Conservation (phyloP, 1,284 basidiomycete species). For the Rhizoctonia solani region DNA sequence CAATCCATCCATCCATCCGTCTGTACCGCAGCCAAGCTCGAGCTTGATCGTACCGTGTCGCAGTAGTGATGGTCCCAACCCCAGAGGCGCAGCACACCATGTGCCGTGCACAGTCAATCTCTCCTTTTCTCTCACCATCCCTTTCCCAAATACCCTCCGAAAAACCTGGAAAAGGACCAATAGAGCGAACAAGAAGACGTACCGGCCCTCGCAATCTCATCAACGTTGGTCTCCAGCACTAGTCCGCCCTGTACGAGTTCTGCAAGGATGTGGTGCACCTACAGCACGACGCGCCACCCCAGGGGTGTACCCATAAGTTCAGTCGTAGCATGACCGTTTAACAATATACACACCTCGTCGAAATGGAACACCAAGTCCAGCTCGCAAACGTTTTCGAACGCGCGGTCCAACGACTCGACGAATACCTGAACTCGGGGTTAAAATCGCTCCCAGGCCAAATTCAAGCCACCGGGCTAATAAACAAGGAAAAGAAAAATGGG, state of each 20-base stretch:
- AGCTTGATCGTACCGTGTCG: too few relatives aligned
- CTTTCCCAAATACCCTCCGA: slow-evolving; percentile 1
- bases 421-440: slow-evolving; percentile 69
- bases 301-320: too few relatives aligned
- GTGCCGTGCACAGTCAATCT: too few relatives aligned
- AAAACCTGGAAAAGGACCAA: neutral
- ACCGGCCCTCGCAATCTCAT: slow-evolving; percentile 83
- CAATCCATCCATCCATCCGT: too few relatives aligned
- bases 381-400: slow-evolving; percentile 99
- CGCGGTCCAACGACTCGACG: slow-evolving; percentile 92
- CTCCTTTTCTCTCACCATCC: too few relatives aligned
- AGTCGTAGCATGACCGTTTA: too few relatives aligned
- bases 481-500: too few relatives aligned
- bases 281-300: too few relatives aligned
- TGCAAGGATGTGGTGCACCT: slow-evolving; percentile 92
- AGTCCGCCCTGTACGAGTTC: slow-evolving; percentile 97
- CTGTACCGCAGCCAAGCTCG: too few relatives aligned
- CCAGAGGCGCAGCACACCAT: too few relatives aligned
- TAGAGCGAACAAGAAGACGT: slow-evolving; percentile 44
- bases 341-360: slow-evolving; percentile 77
- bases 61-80: too few relatives aligned
- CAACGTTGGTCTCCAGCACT: slow-evolving; percentile 97
- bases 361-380: slow-evolving; percentile 98
- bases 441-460: neutral
- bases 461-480: neutral